A percentile compares a stretch with the other conserved stretches of the same genome.
Conservation (phyloP, 495 filamentous ascomycete species). For the Stereocaulon alpinum region DNA sequence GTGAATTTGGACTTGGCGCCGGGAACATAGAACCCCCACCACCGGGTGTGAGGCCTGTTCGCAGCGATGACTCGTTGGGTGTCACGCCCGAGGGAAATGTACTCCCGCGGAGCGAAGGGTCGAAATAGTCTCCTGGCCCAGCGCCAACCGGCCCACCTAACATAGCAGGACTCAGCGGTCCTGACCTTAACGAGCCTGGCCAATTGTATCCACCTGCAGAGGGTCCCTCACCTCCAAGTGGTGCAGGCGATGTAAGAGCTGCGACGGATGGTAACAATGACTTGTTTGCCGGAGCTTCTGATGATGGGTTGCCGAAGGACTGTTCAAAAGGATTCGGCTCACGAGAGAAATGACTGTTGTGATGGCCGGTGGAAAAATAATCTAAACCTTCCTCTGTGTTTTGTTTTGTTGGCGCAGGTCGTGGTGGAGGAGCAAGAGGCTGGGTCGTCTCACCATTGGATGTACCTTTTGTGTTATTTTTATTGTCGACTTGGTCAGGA, state of each 20-base stretch:
- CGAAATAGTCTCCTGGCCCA: constrained; percentile 69
- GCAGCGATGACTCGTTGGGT: constrained; percentile 90
- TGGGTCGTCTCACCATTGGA: constrained; percentile 38
- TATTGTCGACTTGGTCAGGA: constrained; percentile 34
- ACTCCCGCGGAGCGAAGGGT: constrained; percentile 66
- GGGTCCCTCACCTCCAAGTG: constrained; percentile 59
- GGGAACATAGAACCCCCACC: constrained; percentile 98
- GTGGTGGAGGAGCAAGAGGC: constrained; percentile 69
- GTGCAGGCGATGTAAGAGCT: constrained; percentile 81
- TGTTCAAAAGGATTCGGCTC: constrained; percentile 97
- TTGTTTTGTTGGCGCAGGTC: constrained; percentile 46
- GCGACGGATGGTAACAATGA: constrained; percentile 86
- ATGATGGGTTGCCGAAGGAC: constrained; percentile 66
- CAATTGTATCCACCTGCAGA: constrained; percentile 60
- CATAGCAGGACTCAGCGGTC: constrained; percentile 95
- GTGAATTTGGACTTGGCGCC: constrained; percentile 75
- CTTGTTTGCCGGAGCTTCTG: constrained; percentile 63
- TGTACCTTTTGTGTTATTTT: constrained; percentile 27
- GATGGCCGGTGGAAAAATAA: constrained; percentile 60
- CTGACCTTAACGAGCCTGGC: constrained; percentile 78
- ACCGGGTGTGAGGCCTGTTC: constrained; percentile 86
- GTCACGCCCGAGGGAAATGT: constrained; percentile 55
- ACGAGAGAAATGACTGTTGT: constrained; percentile 50
- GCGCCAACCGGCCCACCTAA: constrained; percentile 67
- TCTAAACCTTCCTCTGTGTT: constrained; percentile 53